Evolutionary conservation across 1,284 basidiomycete genomes (phyloP).

Genomic region (Mrakiaceae sp.): DNA sequence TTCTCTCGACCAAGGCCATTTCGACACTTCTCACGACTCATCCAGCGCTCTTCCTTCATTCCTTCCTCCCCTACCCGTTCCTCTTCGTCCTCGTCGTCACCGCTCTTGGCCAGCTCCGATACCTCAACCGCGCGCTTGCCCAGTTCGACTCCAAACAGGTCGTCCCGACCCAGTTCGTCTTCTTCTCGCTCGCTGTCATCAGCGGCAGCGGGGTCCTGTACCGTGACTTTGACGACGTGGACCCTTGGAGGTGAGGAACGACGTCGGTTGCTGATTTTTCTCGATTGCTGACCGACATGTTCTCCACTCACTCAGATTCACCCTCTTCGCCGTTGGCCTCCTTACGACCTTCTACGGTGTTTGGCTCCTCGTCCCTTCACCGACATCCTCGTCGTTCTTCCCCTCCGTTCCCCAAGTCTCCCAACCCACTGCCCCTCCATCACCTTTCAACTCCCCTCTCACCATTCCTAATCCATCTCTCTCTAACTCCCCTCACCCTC

Average conservation of each 20-base stretch:
- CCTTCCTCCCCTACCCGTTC: neutral
- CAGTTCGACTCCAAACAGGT: conserved; percentile 7
- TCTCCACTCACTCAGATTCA: neutral
- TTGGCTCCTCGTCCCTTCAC: conserved; percentile 3
- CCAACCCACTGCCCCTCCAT: neutral
- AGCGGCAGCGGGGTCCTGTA: conserved; percentile 11
- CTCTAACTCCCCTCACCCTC: neutral
- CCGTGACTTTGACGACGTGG: conserved; percentile 16
- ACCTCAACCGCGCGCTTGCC: conserved; percentile 15
- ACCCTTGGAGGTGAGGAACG: neutral
- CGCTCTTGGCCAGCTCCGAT: conserved; percentile 13
- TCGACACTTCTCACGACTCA: conserved; percentile 6
- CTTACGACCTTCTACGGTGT: conserved; percentile 8
- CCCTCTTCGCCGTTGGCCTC: conserved; percentile 6
- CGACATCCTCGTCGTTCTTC: neutral
- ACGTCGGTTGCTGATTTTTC: neutral
- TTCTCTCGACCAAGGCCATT: conserved; percentile 15
- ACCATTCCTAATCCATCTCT: neutral
- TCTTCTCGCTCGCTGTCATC: conserved; percentile 12
- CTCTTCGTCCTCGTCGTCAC: conserved; percentile 7
- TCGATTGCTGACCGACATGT: neutral
- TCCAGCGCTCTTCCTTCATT: neutral
- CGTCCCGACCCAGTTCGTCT: conserved; percentile 12
- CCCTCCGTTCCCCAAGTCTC: neutral
- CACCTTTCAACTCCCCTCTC: neutral